These are phyloP conservation scores for Omphalotus olearius DNA, from an alignment of 1,284 basidiomycete genomes.

Conservation along the genomic window DNA sequence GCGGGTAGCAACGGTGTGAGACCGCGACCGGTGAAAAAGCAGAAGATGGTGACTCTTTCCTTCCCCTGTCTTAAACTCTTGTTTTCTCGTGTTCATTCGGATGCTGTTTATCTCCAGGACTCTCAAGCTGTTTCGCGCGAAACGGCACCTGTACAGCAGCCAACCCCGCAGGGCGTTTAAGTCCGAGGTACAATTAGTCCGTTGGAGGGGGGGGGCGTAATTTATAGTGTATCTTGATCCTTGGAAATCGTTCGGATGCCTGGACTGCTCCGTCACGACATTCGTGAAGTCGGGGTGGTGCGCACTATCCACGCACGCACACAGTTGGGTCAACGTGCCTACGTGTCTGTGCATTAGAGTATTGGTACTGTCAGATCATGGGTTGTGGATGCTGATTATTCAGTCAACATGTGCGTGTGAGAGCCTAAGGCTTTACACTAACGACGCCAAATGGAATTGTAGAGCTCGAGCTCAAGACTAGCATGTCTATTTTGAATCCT, in stretches of 20 bases:
- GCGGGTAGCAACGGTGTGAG: slow-evolving; percentile 51
- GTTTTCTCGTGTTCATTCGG: neutral
- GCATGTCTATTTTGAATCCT: too few species aligned
- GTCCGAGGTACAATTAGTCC: neutral
- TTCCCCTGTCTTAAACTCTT: neutral
- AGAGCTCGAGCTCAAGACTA: too few species aligned
- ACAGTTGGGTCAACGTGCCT: neutral
- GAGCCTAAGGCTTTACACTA: too few species aligned
- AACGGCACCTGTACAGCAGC: slow-evolving; percentile 41
- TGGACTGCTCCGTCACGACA: too few species aligned
- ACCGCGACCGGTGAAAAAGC: slow-evolving; percentile 73
- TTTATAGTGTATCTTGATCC: neutral
- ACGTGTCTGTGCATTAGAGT: neutral
- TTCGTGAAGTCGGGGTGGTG: too few species aligned
- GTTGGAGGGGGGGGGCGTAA: neutral
- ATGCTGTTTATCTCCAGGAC: slow-evolving; percentile 30
- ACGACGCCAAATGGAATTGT: too few species aligned
- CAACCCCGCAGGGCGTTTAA: slow-evolving; percentile 47
- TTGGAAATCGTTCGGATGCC: too few species aligned
- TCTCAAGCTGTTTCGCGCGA: slow-evolving; percentile 43
- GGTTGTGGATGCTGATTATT: too few species aligned
- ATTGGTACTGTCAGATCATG: too few species aligned
- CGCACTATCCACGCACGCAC: too few species aligned
- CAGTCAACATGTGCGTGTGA: too few species aligned
- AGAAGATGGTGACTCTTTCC: slow-evolving; percentile 55